These are phyloP conservation scores for Coemansia sp. DNA, from an alignment of 192 early-diverging fungal genomes.

Conservation along the genomic window DNA sequence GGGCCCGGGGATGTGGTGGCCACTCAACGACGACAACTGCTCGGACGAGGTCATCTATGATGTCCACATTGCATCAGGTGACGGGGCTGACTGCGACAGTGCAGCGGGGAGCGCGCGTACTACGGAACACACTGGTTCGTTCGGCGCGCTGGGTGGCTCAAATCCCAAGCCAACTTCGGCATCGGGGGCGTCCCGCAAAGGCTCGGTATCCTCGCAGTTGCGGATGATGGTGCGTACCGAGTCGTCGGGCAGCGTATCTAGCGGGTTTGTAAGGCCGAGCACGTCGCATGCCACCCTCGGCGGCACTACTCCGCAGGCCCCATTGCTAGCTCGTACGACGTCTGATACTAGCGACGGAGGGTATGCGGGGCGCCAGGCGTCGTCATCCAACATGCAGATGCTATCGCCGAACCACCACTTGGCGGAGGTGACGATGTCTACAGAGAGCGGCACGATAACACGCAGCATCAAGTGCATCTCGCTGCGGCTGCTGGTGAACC, in stretches of 20 bases:
- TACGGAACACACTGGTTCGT: constrained; percentile 32
- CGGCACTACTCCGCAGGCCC: not conserved
- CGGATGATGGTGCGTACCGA: constrained; percentile 39
- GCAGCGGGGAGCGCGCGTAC: not conserved
- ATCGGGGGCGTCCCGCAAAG: constrained; percentile 21
- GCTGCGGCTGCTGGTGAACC: constrained; percentile 46
- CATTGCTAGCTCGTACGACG: constrained; percentile 11
- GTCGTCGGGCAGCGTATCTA: constrained; percentile 1
- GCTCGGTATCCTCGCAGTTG: constrained; percentile 44
- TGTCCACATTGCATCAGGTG: constrained; percentile 25
- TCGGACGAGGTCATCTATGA: constrained; percentile 42
- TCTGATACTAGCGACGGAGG: constrained; percentile 27
- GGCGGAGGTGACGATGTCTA: constrained; percentile 43
- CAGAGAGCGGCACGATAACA: constrained; percentile 38
- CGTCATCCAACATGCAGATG: constrained; percentile 7
- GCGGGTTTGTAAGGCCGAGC: constrained; percentile 2
- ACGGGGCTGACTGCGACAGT: constrained; percentile 1
- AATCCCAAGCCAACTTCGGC: constrained; percentile 9
- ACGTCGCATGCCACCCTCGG: constrained; percentile 20
- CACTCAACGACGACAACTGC: constrained; percentile 47
- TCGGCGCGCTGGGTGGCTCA: constrained; percentile 7
- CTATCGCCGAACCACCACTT: constrained; percentile 25
- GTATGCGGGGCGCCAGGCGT: not conserved
- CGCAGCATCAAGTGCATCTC: constrained; percentile 45
- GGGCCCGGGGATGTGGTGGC: constrained; percentile 50